phyloP scores from a whole-genome alignment of 1,284 basidiomycete genomes.

The Inonotus hispidus region DNA sequence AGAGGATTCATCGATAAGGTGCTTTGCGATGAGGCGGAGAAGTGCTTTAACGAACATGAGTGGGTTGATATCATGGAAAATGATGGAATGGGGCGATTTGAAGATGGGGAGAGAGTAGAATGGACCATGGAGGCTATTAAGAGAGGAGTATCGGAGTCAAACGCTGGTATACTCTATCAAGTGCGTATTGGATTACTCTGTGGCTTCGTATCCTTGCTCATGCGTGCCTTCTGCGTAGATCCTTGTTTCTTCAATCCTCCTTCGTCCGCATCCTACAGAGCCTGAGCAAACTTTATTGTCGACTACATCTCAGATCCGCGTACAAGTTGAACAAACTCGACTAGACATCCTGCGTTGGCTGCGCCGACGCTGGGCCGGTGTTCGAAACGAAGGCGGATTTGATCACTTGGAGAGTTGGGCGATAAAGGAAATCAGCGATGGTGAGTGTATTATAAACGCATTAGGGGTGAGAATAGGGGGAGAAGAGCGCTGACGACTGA shows the following conservation, averaged over 20 bases:
- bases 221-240: constrained; percentile 38
- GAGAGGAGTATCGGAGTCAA: constrained; percentile 51
- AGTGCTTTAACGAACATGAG: constrained; percentile 61
- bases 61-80: constrained; percentile 69
- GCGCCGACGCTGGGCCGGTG: constrained; percentile 66
- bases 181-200: constrained; percentile 31
- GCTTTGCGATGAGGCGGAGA: constrained; percentile 51
- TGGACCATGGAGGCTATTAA: constrained; percentile 62
- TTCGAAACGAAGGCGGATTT: constrained; percentile 78
- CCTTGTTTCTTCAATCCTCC: constrained; percentile 67
- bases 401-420: constrained; percentile 79
- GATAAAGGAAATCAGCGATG: constrained; percentile 80
- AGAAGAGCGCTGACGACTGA: background rate
- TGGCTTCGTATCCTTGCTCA: background rate
- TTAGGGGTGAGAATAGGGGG: background rate
- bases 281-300: constrained; percentile 56
- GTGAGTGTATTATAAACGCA: constrained; percentile 38
- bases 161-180: constrained; percentile 70
- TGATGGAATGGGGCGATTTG: constrained; percentile 60
- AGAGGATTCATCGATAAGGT: constrained; percentile 57
- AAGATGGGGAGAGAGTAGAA: constrained; percentile 68
- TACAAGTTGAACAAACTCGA: constrained; percentile 67
- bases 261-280: constrained; percentile 60
- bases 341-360: constrained; percentile 59
- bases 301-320: constrained; percentile 57